Conservation (phyloP, 768 basidiomycete species). For the Lentinula raphanica region DNA sequence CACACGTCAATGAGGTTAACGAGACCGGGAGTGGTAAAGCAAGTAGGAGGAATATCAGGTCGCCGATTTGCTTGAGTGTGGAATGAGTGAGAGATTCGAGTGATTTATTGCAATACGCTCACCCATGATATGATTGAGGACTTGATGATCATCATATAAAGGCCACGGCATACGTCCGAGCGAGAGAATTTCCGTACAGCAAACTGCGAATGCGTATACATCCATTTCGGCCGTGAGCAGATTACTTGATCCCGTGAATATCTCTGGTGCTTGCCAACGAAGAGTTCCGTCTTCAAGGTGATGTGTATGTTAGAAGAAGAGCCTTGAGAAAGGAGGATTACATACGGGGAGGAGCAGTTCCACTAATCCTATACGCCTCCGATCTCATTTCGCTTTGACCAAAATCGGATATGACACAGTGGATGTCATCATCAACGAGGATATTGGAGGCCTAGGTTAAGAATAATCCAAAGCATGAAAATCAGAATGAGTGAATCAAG, state of each 20-base stretch:
- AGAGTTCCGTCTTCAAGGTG: constrained; percentile 58
- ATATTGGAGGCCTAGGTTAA: constrained; percentile 75
- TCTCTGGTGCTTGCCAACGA: constrained; percentile 70
- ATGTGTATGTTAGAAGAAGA: not conserved
- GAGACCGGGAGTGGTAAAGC: constrained; percentile 26
- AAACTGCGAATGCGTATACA: constrained; percentile 66
- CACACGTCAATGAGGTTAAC: constrained; percentile 45
- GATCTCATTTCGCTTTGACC: constrained; percentile 77
- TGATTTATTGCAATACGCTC: no score
- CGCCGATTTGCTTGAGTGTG: constrained; percentile 39
- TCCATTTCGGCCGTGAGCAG: constrained; percentile 52
- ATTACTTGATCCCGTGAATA: constrained; percentile 44
- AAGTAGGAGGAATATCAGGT: constrained; percentile 40
- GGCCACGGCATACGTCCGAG: constrained; percentile 62
- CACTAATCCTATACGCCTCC: constrained; percentile 60
- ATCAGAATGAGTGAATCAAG: no score
- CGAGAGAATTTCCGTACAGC: constrained; percentile 57
- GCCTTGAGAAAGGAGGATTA: constrained; percentile 10
- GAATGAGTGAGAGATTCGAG: constrained; percentile 3
- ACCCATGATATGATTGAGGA: constrained; percentile 50
- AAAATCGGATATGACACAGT: constrained; percentile 77
- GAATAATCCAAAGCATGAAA: no score
- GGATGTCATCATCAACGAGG: constrained; percentile 60
- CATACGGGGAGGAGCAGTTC: constrained; percentile 42
- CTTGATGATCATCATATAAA: constrained; percentile 42